Conservation (phyloP, 345 rosid species). For the Sonneratia caseolaris region DNA sequence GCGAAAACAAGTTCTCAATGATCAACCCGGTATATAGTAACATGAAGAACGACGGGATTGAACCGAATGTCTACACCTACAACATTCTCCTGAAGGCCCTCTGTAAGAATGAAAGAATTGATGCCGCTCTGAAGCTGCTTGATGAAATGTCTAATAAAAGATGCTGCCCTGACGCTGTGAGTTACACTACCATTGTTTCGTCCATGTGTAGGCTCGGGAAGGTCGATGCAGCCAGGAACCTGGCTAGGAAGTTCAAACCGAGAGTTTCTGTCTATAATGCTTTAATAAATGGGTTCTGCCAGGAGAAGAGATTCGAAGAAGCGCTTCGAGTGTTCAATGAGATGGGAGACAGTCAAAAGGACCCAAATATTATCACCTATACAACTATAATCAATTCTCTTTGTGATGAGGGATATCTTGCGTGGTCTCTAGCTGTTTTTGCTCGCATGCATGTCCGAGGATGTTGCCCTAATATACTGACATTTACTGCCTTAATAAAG, state of each 20-base stretch:
- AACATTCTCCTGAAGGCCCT: conserved; percentile 76
- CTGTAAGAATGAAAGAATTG: conserved; percentile 72
- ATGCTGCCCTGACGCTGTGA: conserved; percentile 67
- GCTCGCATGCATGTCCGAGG: conserved; percentile 61
- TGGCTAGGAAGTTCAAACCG: conserved; percentile 39
- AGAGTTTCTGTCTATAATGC: conserved; percentile 59
- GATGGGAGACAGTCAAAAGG: conserved; percentile 40
- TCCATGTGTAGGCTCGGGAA: conserved; percentile 62
- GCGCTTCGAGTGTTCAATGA: conserved; percentile 39
- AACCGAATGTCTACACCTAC: conserved; percentile 71
- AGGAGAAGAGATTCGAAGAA: conserved; percentile 34
- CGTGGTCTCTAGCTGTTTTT: conserved; percentile 47
- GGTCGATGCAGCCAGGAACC: conserved; percentile 61
- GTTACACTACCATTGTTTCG: conserved; percentile 68
- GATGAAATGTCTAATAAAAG: conserved; percentile 59
- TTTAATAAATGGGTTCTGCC: conserved; percentile 57
- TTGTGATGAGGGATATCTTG: conserved; percentile 39
- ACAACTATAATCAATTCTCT: conserved; percentile 57
- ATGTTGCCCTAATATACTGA: conserved; percentile 56
- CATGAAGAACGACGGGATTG: conserved; percentile 78
- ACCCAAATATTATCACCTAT: conserved; percentile 66
- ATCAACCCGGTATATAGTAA: conserved; percentile 51
- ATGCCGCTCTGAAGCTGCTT: conserved; percentile 66
- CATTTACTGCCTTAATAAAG: conserved; percentile 62
- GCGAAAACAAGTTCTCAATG: conserved; percentile 60